Evolutionary conservation across 805 yeast species (phyloP).

Genomic region (Myxozyma melibiosi): DNA sequence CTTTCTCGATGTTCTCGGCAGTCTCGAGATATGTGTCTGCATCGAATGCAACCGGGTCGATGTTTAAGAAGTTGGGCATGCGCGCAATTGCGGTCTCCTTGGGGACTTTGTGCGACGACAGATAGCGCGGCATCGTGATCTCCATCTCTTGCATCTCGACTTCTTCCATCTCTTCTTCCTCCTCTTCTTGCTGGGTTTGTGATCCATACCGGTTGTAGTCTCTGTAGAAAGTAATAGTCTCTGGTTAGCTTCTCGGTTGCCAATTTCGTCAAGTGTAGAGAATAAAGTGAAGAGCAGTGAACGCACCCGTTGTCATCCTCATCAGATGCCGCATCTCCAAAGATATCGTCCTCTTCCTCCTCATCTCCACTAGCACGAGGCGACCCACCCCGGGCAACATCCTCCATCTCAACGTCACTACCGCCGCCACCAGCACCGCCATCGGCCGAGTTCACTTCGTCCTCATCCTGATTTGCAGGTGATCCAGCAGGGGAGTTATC

Average conservation of each 20-base stretch:
- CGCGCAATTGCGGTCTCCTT: conserved; percentile 54
- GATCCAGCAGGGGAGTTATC: conserved; percentile 25
- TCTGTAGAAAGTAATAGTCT: background rate
- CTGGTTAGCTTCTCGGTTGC: background rate
- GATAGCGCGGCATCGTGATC: conserved; percentile 42
- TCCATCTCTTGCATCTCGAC: conserved; percentile 39
- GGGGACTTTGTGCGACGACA: conserved; percentile 36
- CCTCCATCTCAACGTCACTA: conserved; percentile 22
- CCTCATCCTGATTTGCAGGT: conserved; percentile 12
- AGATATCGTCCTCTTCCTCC: conserved; percentile 31
- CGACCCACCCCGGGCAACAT: background rate
- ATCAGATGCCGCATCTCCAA: conserved; percentile 24
- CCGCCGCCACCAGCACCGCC: conserved; percentile 16
- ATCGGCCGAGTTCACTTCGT: conserved; percentile 2
- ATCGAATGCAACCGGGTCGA: conserved; percentile 87
- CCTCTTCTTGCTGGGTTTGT: conserved; percentile 24
- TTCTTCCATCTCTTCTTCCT: conserved; percentile 34
- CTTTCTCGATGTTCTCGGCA: conserved; percentile 26
- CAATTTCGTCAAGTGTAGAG: background rate
- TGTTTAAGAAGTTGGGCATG: conserved; percentile 78
- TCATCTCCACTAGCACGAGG: conserved; percentile 16
- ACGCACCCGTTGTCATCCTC: conserved; percentile 16
- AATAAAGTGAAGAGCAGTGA: background rate
- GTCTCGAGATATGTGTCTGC: conserved; percentile 51
- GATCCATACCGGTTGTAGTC: conserved; percentile 14